These are phyloP conservation scores for Cerioporus squamosus DNA, from an alignment of 1,284 basidiomycete species.

Conservation along the genomic window DNA sequence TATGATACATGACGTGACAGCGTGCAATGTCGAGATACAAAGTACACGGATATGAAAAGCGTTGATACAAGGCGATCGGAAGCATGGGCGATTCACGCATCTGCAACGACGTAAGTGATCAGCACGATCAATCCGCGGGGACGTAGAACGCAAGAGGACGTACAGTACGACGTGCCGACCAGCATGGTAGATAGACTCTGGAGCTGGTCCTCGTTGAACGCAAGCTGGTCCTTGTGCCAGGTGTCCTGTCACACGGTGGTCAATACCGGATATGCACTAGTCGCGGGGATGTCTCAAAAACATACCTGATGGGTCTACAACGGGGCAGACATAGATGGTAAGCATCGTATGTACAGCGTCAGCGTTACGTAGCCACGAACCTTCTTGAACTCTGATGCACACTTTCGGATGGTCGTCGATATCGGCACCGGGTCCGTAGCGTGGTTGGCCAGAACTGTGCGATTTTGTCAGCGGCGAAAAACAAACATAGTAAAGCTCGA, in stretches of 20 bases:
- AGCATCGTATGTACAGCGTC: constrained; percentile 16
- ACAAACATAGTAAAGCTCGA: background rate
- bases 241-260: constrained; percentile 62
- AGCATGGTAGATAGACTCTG: constrained; percentile 88
- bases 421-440: constrained; percentile 93
- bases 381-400: constrained; percentile 90
- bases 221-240: constrained; percentile 90
- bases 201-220: constrained; percentile 90
- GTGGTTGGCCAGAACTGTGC: constrained; percentile 75
- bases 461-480: constrained; percentile 11
- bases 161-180: constrained; percentile 91
- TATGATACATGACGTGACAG: constrained; percentile 7
- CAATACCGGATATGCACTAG: background rate
- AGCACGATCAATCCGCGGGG: background rate
- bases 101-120: constrained; percentile 1
- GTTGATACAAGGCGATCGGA: constrained; percentile 1
- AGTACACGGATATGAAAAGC: constrained; percentile 11
- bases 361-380: constrained; percentile 42
- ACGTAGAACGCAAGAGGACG: constrained; percentile 31
- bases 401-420: constrained; percentile 87
- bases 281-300: background rate
- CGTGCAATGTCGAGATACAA: background rate
- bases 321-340: constrained; percentile 13
- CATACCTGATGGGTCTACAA: constrained; percentile 71
- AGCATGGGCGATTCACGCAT: constrained; percentile 12